These are phyloP conservation scores for Santalum album DNA, from an alignment of 164 flowering plant species.

Conservation along the genomic window DNA sequence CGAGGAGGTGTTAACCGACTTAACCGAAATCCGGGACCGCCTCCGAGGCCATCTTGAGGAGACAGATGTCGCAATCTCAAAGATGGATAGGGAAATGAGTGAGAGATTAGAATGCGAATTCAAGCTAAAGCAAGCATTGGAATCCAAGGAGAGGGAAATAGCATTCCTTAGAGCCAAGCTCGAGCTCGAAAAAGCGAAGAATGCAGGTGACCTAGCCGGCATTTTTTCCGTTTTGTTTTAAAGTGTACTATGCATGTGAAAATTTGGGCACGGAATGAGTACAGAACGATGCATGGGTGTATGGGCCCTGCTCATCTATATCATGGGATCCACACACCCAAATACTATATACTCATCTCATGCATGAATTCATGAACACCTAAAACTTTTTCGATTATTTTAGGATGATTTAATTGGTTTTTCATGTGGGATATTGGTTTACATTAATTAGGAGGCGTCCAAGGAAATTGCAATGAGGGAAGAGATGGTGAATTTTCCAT, in stretches of 20 bases:
- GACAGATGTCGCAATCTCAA: conserved; percentile 36
- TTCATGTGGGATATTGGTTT: no score
- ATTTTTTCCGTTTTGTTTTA: no score
- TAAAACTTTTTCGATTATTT: no score
- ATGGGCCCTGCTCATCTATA: no score
- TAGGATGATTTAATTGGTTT: no score
- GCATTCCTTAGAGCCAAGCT: conserved; percentile 18
- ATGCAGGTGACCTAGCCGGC: conserved; percentile 21
- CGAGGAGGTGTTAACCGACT: conserved; percentile 38
- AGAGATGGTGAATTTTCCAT: conserved; percentile 33
- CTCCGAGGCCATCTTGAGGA: conserved; percentile 54
- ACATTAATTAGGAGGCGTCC: no score
- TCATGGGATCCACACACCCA: no score
- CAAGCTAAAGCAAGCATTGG: conserved; percentile 50
- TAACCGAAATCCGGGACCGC: conserved; percentile 45
- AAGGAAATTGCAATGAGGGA: conserved; percentile 11
- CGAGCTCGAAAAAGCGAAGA: conserved; percentile 26
- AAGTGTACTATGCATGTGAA: no score
- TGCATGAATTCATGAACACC: no score
- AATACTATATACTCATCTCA: no score
- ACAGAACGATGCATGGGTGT: no score
- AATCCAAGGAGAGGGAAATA: conserved; percentile 45
- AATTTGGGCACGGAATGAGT: no score
- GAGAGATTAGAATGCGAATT: conserved; percentile 41
- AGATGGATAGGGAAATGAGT: conserved; percentile 46